phyloP scores from a whole-genome alignment of 768 basidiomycete genomes.

The Tephrocybe sp. region DNA sequence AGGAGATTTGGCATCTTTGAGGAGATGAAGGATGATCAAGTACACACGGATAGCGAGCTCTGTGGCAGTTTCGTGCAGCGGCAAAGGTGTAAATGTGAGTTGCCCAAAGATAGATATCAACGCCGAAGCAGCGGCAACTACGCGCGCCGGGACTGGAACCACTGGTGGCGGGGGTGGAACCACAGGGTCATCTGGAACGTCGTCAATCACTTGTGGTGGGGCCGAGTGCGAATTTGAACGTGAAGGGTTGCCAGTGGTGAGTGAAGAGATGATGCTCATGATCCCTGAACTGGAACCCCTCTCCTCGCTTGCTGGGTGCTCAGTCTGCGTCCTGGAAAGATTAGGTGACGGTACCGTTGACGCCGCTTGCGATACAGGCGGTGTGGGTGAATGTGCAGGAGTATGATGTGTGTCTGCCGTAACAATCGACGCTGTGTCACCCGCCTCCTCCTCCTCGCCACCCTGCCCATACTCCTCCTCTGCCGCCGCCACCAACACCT shows the following conservation, averaged over 20 bases:
- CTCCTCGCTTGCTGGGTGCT: slow-evolving; percentile 40
- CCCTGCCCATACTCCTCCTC: slow-evolving; percentile 25
- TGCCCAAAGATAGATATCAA: slow-evolving; percentile 69
- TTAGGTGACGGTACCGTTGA: slow-evolving; percentile 49
- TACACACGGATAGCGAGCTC: slow-evolving; percentile 57
- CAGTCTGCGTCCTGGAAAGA: slow-evolving; percentile 59
- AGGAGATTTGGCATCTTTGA: slow-evolving; percentile 45
- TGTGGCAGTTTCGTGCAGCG: slow-evolving; percentile 46
- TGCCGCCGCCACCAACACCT: slow-evolving; percentile 42
- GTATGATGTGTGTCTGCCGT: slow-evolving; percentile 41
- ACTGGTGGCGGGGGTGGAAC: slow-evolving; percentile 15
- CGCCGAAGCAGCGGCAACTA: slow-evolving; percentile 61
- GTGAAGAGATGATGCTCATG: slow-evolving; percentile 63
- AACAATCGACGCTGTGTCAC: slow-evolving; percentile 38
- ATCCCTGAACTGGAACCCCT: slow-evolving; percentile 29
- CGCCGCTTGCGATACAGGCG: slow-evolving; percentile 13
- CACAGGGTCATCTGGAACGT: slow-evolving; percentile 27
- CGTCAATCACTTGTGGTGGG: slow-evolving; percentile 40
- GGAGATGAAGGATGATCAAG: slow-evolving; percentile 46
- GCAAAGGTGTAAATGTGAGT: slow-evolving; percentile 67
- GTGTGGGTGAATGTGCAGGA: slow-evolving; percentile 24
- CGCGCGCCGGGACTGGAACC: slow-evolving; percentile 37
- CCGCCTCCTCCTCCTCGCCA: slow-evolving; percentile 42
- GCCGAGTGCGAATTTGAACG: slow-evolving; percentile 64
- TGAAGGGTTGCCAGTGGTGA: slow-evolving; percentile 52